Percentiles rank a stretch among this genome's conserved stretches.
Evolutionary conservation across 257 asterid genomes (phyloP).

Genomic region (Penstemon newberryi): DNA sequence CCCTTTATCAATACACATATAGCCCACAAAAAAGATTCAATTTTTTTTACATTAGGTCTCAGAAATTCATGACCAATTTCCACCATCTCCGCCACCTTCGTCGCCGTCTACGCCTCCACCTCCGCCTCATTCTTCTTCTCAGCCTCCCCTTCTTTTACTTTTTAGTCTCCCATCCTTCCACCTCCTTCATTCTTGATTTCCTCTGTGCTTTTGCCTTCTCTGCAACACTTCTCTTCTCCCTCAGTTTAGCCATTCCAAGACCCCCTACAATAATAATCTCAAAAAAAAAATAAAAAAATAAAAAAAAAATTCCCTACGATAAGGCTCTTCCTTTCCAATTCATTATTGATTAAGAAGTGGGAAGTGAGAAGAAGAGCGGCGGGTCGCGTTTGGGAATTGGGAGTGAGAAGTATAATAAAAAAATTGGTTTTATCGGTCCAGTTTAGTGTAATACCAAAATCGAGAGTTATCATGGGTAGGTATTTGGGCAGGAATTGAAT

Average conservation of each 20-base stretch:
- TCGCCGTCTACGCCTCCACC: conserved; percentile 38
- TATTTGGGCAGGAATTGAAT: too few relatives aligned
- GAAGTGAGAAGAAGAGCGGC: background rate
- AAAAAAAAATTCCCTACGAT: conserved; percentile 30
- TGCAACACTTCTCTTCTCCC: conserved; percentile 31
- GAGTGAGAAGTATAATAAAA: too few relatives aligned
- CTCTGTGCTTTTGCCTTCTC: conserved; percentile 36
- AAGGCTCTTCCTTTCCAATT: conserved; percentile 29
- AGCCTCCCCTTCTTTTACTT: conserved; percentile 35
- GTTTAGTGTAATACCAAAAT: too few relatives aligned
- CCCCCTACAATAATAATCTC: conserved; percentile 11
- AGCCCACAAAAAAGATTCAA: conserved; percentile 27
- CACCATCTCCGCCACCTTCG: conserved; percentile 47
- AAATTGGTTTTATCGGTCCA: too few relatives aligned
- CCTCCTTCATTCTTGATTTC: conserved; percentile 40
- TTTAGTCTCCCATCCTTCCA: conserved; percentile 34
- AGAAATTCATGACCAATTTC: conserved; percentile 33
- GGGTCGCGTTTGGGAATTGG: too few relatives aligned
- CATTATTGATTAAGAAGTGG: conserved; percentile 47
- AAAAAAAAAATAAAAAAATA: background rate
- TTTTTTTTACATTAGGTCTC: conserved; percentile 25
- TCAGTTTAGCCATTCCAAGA: conserved; percentile 36
- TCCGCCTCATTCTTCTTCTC: conserved; percentile 31
- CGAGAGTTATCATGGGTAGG: too few relatives aligned
- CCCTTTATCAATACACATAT: conserved; percentile 35